Evolutionary conservation across 148 eudicot genomes (phyloP).

Genomic region (Vaccinium macrocarpon): DNA sequence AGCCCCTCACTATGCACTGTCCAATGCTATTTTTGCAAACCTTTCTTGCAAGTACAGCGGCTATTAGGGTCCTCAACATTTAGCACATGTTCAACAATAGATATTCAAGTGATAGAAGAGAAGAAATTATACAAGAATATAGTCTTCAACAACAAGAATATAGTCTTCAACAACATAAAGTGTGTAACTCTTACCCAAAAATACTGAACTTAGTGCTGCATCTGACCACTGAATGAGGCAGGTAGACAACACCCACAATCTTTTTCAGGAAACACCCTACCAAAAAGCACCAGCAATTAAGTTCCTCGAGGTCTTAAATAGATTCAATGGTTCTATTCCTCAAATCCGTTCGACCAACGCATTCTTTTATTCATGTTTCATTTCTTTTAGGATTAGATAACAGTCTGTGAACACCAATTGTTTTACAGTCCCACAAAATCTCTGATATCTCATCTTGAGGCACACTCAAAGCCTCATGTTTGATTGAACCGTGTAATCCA

Average conservation of each 20-base stretch:
- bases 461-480: conserved; percentile 41
- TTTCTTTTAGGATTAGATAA: conserved; percentile 12
- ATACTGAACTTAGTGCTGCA: background rate
- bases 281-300: conserved; percentile 11
- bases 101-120: background rate
- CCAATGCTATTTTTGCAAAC: background rate
- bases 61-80: background rate
- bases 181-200: background rate
- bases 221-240: background rate
- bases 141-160: background rate
- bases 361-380: background rate
- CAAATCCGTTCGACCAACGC: background rate
- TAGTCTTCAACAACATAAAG: background rate
- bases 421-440: conserved; percentile 79
- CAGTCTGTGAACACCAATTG: conserved; percentile 48
- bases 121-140: background rate
- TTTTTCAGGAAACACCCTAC: conserved; percentile 3
- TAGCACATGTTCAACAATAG: background rate
- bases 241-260: background rate
- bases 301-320: background rate
- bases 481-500: conserved; percentile 57
- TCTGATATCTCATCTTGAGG: conserved; percentile 83
- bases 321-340: background rate
- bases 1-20: background rate
- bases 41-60: background rate